Base-by-base conservation (phyloP, 2,329 filamentous ascomycete genomes). In the Raffaelea ambrosiae region DNA sequence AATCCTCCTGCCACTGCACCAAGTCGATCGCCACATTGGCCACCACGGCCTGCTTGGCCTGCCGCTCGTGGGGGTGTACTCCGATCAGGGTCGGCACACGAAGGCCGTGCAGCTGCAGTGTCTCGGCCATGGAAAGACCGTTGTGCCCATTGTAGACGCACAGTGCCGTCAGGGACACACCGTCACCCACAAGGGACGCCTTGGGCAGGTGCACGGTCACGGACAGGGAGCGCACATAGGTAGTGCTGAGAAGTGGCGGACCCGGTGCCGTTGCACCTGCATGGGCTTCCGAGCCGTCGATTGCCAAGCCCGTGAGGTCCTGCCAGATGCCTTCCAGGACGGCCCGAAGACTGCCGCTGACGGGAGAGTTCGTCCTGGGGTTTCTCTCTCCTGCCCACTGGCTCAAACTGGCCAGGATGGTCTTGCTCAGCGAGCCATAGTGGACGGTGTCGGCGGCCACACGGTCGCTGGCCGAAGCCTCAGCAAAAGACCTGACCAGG, bases 371-470 rank as follows among this genome's bases (percentile, higher is more conserved):
- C n/a, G n/a, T n/a, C n/a, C 40, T 54, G 45, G 14, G 23, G 16
- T 33, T 19, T 48, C 11, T 40, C 19, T 36, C 49, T 51, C 26
- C 22, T 3, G 31, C 44, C 52, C 35, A 82, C 59, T 13, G 66
- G 67, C 21, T 29, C 26, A 29, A 13, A 29, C 13, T 29, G 7
- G 63, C 62, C 29, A 83, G 65, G 14, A 89, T 70, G 0, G 71
- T 70, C 65, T 88, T 88, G 66, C 79, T 82, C 14, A 89, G 70
- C 10, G 68, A 72, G 2, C 86, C 85, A 58, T 90, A 90, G 66
- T 90, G 83, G 21, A 88, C 78, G 2, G 86, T 89, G 59, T 84
- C 84, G n/a, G 65, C 63, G 41, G 79, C 74, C 31, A 90, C 73
- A 9, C 66, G 66, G 64, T 90, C 86, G 4, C 63, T 63, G 0